Base-by-base conservation (phyloP, 2,329 filamentous ascomycete genomes). In the Chaetomiaceae sp. region DNA sequence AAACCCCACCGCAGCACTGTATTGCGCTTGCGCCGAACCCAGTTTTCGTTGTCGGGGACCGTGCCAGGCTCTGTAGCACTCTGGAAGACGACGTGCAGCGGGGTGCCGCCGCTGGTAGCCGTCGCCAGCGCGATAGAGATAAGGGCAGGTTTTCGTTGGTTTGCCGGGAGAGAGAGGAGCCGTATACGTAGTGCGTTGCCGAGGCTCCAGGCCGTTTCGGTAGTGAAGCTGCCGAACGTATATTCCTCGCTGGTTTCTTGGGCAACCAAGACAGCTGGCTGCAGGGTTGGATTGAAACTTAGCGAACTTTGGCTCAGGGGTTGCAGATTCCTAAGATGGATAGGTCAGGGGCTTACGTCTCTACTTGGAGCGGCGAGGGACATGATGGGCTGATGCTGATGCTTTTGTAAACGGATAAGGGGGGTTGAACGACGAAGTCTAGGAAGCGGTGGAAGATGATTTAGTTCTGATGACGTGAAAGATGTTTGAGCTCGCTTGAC, bases 21-120 rank as follows among this genome's bases (percentile, higher is more conserved):
- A 20, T 50, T 50, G 16, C 47, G 47, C 41, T 50, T 50, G 33
- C 47, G 40, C 4, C 40, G 40, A 17, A 50, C 47, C 47, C 47
- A 50, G 23, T 21, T 21, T 30, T 50, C 47, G 33, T 50, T 44
- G 41, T 50, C 47, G 14, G 34, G 47, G 2, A 44, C 17, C 4
- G 47, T 50, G 5, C 47, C 47, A 12, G 47, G 16, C 17, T 50
- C 33, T 8, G 47, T 50, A 2, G 38, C 47, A 20, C 47, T 21
- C 14, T 50, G 47, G 34, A 50, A 50, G 23, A 50, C 3, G 40
- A 50, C 9, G 19, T 50, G 47, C 46, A n/a, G 14, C 20, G 46
- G 38, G 23, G 17, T 17, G 41, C 23, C 17, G 44, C 23, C 14
- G 37, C 23, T 33, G 5, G 35, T n/a, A 31, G 12, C 27, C 9